Evolutionary conservation across 1,284 basidiomycete species (phyloP).

Genomic region (Ganoderma multipileum): DNA sequence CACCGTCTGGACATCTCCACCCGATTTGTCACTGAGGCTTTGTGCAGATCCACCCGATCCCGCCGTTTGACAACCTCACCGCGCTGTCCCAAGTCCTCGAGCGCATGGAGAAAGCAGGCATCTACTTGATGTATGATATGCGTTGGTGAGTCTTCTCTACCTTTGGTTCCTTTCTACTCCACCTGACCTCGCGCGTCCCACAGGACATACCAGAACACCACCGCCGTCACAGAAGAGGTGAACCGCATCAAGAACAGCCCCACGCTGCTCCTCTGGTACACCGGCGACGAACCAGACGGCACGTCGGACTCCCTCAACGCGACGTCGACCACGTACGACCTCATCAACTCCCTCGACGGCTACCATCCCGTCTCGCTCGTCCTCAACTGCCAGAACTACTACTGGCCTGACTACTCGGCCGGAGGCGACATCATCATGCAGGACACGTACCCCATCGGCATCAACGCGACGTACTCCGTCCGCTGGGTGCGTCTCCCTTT

Average conservation of each 20-base stretch:
- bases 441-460: constrained; percentile 66
- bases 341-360: constrained; percentile 73
- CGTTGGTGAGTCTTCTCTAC: constrained; percentile 52
- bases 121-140: constrained; percentile 85
- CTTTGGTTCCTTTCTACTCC: background rate
- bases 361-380: constrained; percentile 81
- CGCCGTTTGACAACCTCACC: constrained; percentile 65
- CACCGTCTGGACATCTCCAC: background rate
- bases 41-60: constrained; percentile 68
- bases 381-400: constrained; percentile 76
- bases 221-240: constrained; percentile 69
- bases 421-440: constrained; percentile 71
- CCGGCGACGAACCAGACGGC: constrained; percentile 79
- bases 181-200: background rate
- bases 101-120: constrained; percentile 71
- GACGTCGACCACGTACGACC: constrained; percentile 60
- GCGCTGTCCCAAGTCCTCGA: constrained; percentile 64
- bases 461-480: constrained; percentile 71
- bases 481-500: constrained; percentile 42
- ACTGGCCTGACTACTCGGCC: constrained; percentile 61
- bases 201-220: constrained; percentile 70
- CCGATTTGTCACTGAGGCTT: constrained; percentile 16
- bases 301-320: constrained; percentile 69
- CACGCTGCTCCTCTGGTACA: constrained; percentile 81
- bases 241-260: constrained; percentile 67